Evolutionary conservation across 306 rosid genomes (phyloP).

Genomic region (Cucumis cinereus): DNA sequence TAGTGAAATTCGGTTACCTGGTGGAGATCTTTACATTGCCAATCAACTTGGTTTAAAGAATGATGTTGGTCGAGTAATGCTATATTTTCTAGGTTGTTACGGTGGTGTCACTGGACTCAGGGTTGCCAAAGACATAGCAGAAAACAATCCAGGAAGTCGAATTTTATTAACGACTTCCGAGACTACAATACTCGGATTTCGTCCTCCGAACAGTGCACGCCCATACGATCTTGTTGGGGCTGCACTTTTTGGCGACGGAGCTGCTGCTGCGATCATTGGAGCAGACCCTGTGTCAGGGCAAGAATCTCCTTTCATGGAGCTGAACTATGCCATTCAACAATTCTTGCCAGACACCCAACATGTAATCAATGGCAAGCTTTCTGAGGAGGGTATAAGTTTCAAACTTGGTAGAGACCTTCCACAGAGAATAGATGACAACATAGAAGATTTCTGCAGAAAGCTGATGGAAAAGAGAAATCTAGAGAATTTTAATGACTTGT

Average conservation of each 20-base stretch:
- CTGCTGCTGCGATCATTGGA: conserved; percentile 79
- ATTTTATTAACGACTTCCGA: conserved; percentile 71
- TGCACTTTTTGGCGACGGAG: conserved; percentile 94
- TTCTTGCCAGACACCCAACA: conserved; percentile 62
- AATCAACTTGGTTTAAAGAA: conserved; percentile 52
- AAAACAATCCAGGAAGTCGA: conserved; percentile 82
- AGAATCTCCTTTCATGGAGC: conserved; percentile 81
- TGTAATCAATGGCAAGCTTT: conserved; percentile 67
- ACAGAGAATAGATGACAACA: conserved; percentile 76
- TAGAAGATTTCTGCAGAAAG: conserved; percentile 67
- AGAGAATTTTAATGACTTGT: conserved; percentile 56
- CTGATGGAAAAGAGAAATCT: conserved; percentile 29
- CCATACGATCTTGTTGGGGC: conserved; percentile 98
- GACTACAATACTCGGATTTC: conserved; percentile 80
- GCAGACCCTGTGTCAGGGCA: conserved; percentile 30
- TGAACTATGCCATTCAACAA: conserved; percentile 60
- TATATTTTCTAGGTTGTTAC: conserved; percentile 83
- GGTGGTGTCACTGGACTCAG: conserved; percentile 91
- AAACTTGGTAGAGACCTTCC: conserved; percentile 95
- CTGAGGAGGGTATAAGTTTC: conserved; percentile 84
- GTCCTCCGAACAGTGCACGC: conserved; percentile 70
- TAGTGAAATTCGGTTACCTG: conserved; percentile 76
- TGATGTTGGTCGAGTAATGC: conserved; percentile 67
- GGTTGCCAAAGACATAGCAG: conserved; percentile 92
- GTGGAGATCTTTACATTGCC: conserved; percentile 82